Conservation (phyloP, 2,329 filamentous ascomycete genomes). For the Exophiala spinifera region DNA sequence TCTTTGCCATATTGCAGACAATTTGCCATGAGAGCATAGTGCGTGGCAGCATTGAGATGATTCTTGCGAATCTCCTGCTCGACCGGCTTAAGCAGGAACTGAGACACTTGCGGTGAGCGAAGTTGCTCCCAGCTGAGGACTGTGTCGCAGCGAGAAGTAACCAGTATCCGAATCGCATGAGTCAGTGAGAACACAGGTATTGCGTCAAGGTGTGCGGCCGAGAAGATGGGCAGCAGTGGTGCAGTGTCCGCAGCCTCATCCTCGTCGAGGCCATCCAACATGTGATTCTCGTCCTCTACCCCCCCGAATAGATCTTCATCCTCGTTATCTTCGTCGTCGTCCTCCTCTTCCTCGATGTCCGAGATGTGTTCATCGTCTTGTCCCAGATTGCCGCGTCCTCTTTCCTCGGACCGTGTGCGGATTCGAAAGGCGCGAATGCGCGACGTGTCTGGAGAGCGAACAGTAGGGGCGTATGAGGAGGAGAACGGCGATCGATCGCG, state of each 20-base stretch:
- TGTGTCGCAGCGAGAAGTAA: slow-evolving; percentile 83
- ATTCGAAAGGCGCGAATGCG: slow-evolving; percentile 17
- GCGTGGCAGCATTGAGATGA: slow-evolving; percentile 79
- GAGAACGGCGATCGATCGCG: slow-evolving; percentile 32
- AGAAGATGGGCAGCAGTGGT: slow-evolving; percentile 73
- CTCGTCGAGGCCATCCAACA: slow-evolving; percentile 38
- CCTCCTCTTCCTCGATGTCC: slow-evolving; percentile 12
- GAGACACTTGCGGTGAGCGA: slow-evolving; percentile 90
- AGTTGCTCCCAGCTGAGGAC: slow-evolving; percentile 93
- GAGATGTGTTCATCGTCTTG: slow-evolving; percentile 8
- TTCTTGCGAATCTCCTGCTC: slow-evolving; percentile 80
- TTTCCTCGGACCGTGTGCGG: slow-evolving; percentile 1
- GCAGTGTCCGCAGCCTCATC: slow-evolving; percentile 46
- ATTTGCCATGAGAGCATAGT: slow-evolving; percentile 91
- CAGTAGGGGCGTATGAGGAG: slow-evolving; percentile 29
- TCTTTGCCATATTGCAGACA: slow-evolving; percentile 92
- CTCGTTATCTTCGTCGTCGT: slow-evolving; percentile 18
- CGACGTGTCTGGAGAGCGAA: slow-evolving; percentile 16
- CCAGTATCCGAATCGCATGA: slow-evolving; percentile 80
- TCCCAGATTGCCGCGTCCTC: neutral
- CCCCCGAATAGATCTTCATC: slow-evolving; percentile 36
- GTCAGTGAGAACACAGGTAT: slow-evolving; percentile 88
- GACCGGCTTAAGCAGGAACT: slow-evolving; percentile 93
- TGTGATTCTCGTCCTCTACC: slow-evolving; percentile 39
- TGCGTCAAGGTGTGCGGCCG: slow-evolving; percentile 72